Evolutionary conservation across 2,329 filamentous ascomycete genomes (phyloP).

Genomic region (Chaetomiaceae sp.): DNA sequence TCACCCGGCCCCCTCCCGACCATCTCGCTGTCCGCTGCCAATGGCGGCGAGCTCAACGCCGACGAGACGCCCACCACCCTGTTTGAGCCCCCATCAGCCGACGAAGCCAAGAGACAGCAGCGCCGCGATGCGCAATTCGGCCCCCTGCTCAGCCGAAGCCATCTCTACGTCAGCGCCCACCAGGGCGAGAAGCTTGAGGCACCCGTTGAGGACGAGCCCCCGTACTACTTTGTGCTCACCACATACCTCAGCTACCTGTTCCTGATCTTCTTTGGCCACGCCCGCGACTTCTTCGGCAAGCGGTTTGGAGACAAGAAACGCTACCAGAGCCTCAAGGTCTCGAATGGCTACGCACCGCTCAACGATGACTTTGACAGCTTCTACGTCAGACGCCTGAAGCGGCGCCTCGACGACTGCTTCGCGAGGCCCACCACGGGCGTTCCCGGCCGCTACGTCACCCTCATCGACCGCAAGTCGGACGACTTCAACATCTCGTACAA

Average conservation of each 20-base stretch:
- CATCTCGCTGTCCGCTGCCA: slow-evolving; percentile 86
- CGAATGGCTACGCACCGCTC: slow-evolving; percentile 87
- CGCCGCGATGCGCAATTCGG: slow-evolving; percentile 88
- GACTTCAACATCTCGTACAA: slow-evolving; percentile 90
- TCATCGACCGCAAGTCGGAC: slow-evolving; percentile 84
- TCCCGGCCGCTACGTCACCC: slow-evolving; percentile 86
- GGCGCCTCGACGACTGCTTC: slow-evolving; percentile 95
- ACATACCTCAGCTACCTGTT: slow-evolving; percentile 98
- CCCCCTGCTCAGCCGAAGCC: slow-evolving; percentile 71
- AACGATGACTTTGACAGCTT: slow-evolving; percentile 99
- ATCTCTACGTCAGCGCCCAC: slow-evolving; percentile 87
- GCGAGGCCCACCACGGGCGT: slow-evolving; percentile 88
- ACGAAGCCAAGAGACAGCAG: slow-evolving; percentile 70
- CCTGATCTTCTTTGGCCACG: slow-evolving; percentile 90
- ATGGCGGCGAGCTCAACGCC: slow-evolving; percentile 66
- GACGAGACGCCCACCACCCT: slow-evolving; percentile 73
- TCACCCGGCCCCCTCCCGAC: slow-evolving; percentile 77
- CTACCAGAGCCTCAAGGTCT: slow-evolving; percentile 76
- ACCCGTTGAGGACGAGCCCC: slow-evolving; percentile 89
- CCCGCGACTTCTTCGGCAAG: slow-evolving; percentile 97
- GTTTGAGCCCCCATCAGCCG: slow-evolving; percentile 82
- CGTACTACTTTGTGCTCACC: slow-evolving; percentile 93
- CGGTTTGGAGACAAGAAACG: slow-evolving; percentile 77
- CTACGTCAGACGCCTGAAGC: slow-evolving; percentile 87
- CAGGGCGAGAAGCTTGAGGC: slow-evolving; percentile 74